These are phyloP conservation scores for Hyaloscypha finlandica DNA, from an alignment of 495 filamentous ascomycete species.

Conservation along the genomic window DNA sequence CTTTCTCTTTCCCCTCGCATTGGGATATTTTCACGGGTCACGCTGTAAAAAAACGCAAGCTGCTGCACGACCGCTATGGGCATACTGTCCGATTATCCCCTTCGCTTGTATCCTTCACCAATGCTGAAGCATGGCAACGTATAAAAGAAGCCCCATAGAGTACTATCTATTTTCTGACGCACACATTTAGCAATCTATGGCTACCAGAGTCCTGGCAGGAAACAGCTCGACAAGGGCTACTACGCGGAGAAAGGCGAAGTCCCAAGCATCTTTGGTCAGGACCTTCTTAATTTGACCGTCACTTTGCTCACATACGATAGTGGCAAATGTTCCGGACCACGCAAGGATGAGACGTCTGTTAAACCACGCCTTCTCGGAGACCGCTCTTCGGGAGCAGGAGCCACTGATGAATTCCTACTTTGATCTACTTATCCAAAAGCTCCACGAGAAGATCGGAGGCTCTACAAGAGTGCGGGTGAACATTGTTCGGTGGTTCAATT, in stretches of 20 bases:
- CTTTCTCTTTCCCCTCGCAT: too few species aligned
- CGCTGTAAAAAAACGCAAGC: too few species aligned
- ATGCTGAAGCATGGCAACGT: conserved; percentile 56
- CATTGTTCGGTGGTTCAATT: conserved; percentile 33
- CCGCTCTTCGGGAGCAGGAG: conserved; percentile 51
- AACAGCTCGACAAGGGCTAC: conserved; percentile 37
- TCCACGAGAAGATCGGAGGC: conserved; percentile 20
- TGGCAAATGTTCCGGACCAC: conserved; percentile 47
- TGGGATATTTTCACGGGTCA: too few species aligned
- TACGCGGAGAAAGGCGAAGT: conserved; percentile 7
- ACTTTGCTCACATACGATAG: conserved; percentile 26
- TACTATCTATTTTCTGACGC: too few species aligned
- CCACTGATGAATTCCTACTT: conserved; percentile 33
- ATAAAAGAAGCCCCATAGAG: conserved; percentile 51
- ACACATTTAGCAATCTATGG: conserved; percentile 24
- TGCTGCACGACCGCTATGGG: conserved; percentile 22
- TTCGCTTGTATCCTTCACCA: conserved; percentile 54
- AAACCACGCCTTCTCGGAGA: conserved; percentile 52
- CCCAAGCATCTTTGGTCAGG: background rate
- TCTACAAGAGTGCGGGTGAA: background rate
- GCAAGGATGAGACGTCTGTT: conserved; percentile 46
- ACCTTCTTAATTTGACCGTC: too few species aligned
- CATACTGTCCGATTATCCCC: conserved; percentile 58
- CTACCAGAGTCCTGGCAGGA: conserved; percentile 39
- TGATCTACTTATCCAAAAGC: conserved; percentile 28